Evolutionary conservation across 2,329 filamentous ascomycete genomes (phyloP), one percentile per base, ranked within the genome.

Genomic region (Fusarium proliferatum): DNA sequence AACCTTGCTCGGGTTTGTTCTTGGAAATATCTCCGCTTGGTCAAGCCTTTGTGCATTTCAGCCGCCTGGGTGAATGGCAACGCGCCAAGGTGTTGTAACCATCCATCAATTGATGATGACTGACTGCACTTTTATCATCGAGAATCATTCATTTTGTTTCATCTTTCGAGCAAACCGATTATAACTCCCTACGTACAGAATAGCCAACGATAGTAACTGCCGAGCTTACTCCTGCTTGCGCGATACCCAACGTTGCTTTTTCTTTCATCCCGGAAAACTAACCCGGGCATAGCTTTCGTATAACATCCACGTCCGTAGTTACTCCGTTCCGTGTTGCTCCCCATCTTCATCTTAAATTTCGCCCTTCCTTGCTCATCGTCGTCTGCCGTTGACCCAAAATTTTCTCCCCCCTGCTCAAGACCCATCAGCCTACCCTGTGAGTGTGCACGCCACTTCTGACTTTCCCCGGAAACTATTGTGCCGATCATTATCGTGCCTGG

Each of bases 401-500:
- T 62, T 58, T 69, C 56, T 59, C 49, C 42, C 61, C 69, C 72
- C 72, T 72, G 64, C 38, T 65, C 52, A 55, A 66, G 64, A 60
- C 59, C 64, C 71, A 59, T 64, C 73, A 69, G 59, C 64, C 45
- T 74, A 67, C 58, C 58, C 56, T 69, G 57, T 62, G 57, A 72
- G 67, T 68, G 67, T 67, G 68, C 69, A 76, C 76, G 73, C 76
- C 75, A 78, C 75, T 71, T 72, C 66, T 61, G 41, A 70, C 65
- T 51, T 58, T 63, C 73, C 76, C 76, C 67, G 68, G 75, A 75
- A 75, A 74, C 69, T 69, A 75, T 69, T 77, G 74, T 41, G 76
- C 70, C 74, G 74, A 77, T 78, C 76, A 72, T 77, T 75, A 68
- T 78, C 73, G 72, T 78, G 74, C 61, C 74, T 76, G 72, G 62